Evolutionary conservation across 2,329 filamentous ascomycete species (phyloP).

Genomic region (Metarhizium album): DNA sequence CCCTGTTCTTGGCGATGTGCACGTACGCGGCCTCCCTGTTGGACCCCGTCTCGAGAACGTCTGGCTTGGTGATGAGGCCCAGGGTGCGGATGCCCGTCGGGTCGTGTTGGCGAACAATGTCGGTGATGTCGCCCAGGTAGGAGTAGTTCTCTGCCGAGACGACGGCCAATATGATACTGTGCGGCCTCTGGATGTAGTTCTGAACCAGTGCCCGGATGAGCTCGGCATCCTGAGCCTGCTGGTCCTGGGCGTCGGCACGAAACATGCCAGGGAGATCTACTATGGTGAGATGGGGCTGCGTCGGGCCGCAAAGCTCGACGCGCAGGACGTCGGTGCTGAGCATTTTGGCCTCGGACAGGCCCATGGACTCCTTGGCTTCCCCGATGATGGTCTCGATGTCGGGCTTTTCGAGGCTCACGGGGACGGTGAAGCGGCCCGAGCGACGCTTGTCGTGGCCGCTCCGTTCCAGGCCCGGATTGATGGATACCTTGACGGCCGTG

Average conservation of each 20-base stretch:
- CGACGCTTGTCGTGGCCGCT: slow-evolving; percentile 14
- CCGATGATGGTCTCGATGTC: slow-evolving; percentile 7
- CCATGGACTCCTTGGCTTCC: slow-evolving; percentile 7
- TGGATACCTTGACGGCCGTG: slow-evolving; percentile 22
- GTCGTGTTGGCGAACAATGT: slow-evolving; percentile 4
- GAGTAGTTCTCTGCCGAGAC: slow-evolving; percentile 45
- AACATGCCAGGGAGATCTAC: slow-evolving; percentile 48
- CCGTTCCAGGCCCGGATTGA: slow-evolving; percentile 20
- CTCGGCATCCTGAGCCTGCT: slow-evolving; percentile 23
- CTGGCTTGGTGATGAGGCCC: slow-evolving; percentile 48
- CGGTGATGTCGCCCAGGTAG: slow-evolving; percentile 40
- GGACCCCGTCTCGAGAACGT: slow-evolving; percentile 23
- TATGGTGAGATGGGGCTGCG: slow-evolving; percentile 41
- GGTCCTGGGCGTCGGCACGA: slow-evolving; percentile 32
- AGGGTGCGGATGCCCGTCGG: slow-evolving; percentile 31
- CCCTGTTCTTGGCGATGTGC: slow-evolving; percentile 32
- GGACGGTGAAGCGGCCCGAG: slow-evolving; percentile 1
- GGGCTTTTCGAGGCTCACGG: slow-evolving; percentile 1
- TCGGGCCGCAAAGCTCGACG: slow-evolving; percentile 36
- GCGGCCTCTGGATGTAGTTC: slow-evolving; percentile 42
- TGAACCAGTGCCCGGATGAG: slow-evolving; percentile 27
- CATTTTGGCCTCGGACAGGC: slow-evolving; percentile 8
- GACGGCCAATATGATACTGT: slow-evolving; percentile 51
- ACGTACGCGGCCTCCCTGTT: slow-evolving; percentile 29
- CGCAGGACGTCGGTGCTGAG: slow-evolving; percentile 37